These are phyloP conservation scores for Gossypium trilobum DNA, from an alignment of 441 rosid species.

Conservation along the genomic window DNA sequence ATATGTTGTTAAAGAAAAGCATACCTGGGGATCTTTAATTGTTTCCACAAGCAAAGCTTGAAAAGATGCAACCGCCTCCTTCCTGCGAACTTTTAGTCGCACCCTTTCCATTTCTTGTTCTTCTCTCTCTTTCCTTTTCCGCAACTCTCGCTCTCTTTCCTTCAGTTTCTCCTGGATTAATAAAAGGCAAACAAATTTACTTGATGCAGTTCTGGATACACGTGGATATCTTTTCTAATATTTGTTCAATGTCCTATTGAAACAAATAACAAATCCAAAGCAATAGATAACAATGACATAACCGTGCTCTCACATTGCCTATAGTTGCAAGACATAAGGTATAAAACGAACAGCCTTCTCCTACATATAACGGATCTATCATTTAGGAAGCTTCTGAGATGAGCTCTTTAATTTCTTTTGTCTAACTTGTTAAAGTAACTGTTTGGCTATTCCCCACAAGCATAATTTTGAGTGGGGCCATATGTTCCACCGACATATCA, in stretches of 20 bases:
- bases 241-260: not conserved
- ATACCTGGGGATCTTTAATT: constrained; percentile 88
- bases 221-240: not conserved
- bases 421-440: not conserved
- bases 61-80: constrained; percentile 76
- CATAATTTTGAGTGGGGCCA: not conserved
- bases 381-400: not conserved
- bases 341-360: not conserved
- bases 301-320: not conserved
- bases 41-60: constrained; percentile 93
- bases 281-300: not conserved
- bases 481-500: not conserved
- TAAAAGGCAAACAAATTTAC: not conserved
- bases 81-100: constrained; percentile 71
- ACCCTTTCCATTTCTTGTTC: constrained; percentile 96
- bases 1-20: not conserved
- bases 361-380: not conserved
- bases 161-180: constrained; percentile 64
- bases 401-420: not conserved
- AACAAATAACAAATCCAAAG: not conserved
- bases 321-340: not conserved
- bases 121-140: constrained; percentile 92
- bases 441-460: not conserved
- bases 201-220: not conserved
- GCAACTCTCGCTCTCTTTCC: constrained; percentile 80